Percentiles rank a stretch among this genome's conserved stretches.
Evolutionary conservation across 495 filamentous ascomycete genomes (phyloP).

Genomic region (Penicillium taxi): DNA sequence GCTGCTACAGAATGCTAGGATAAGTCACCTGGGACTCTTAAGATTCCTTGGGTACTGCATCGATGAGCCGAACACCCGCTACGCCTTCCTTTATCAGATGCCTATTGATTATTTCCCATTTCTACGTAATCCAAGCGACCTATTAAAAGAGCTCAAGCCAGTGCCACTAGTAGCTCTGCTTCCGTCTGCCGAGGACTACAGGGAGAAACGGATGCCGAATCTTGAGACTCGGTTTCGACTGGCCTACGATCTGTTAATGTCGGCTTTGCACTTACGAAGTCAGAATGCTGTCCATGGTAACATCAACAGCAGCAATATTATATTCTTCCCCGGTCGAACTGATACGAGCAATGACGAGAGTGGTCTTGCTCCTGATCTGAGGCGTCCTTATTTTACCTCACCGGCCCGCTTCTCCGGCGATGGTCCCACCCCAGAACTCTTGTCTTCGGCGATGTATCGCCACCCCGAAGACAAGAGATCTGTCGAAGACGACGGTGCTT

Average conservation of each 20-base stretch:
- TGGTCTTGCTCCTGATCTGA: constrained; percentile 48
- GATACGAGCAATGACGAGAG: constrained; percentile 34
- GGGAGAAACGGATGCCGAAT: constrained; percentile 39
- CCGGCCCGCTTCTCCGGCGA: constrained; percentile 74
- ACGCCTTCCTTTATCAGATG: constrained; percentile 78
- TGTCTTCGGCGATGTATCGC: constrained; percentile 59
- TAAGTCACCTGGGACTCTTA: constrained; percentile 55
- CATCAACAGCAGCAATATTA: constrained; percentile 69
- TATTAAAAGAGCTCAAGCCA: constrained; percentile 33
- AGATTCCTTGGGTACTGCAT: constrained; percentile 78
- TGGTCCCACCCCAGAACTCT: constrained; percentile 42
- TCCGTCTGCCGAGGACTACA: constrained; percentile 39
- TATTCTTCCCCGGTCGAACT: constrained; percentile 57
- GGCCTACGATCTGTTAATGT: constrained; percentile 69
- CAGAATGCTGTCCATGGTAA: constrained; percentile 73
- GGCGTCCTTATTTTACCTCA: constrained; percentile 68
- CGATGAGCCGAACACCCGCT: constrained; percentile 66
- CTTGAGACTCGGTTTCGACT: constrained; percentile 78
- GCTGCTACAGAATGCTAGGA: constrained; percentile 45
- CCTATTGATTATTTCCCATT: constrained; percentile 51
- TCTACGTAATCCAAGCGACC: constrained; percentile 37
- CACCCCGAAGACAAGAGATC: constrained; percentile 67
- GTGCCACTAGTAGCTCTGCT: constrained; percentile 42
- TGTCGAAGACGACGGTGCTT: constrained; percentile 42
- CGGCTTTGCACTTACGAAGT: constrained; percentile 66